Base-by-base conservation (phyloP, 176 grass and related monocot species). In the Triticum turgidum region DNA sequence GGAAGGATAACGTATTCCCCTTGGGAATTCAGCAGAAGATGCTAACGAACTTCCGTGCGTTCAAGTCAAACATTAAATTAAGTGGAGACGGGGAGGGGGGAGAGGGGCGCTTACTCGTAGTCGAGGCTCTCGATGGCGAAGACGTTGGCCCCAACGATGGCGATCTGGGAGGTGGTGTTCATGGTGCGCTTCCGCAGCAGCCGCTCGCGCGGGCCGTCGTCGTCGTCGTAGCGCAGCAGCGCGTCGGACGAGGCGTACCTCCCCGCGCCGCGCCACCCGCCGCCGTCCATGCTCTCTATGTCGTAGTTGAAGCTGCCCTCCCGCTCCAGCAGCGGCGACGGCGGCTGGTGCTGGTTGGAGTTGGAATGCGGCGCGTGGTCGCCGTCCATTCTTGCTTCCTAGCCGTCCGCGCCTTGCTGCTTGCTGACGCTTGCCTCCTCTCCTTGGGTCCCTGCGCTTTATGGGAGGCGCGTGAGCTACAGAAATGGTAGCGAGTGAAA, bases 151-250 rank as follows among this genome's bases (percentile, higher is more conserved):
- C 96, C 93, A 72, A 98, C 82, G 45, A 98, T 95, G 65, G 96
- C 96, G 42, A 95, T 91, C 93, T 98, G 96, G 21, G 93, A 95
- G 22, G 96, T 95, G 25, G 93, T 92, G 83, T 95, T 95, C 79
- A 87, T 62, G 38, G 96, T 94, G 35, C 91, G 90, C 79, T 86
- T 92, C 81, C 96, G 84, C 69, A 95, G 86, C 67, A 98, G 87
- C 29, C 90, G 93, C 82, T 94, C 56, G 3, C 61, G 87, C 30
- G 76, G 81, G 8, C 91, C 82, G 22, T 85, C 86, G 22, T 87
- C 86, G 22, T 87, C 87, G 27, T 89, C 80, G 52, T 87, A 84
- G 25, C 79, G 77, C 82, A 83, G 58, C 72, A 89, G 80, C 30
- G 65, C 79, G 11, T 89, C 87, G 56, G 85, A 84, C 25, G 84